Evolutionary conservation across 768 basidiomycete species (phyloP).

Genomic region (Kwoniella bestiolae): DNA sequence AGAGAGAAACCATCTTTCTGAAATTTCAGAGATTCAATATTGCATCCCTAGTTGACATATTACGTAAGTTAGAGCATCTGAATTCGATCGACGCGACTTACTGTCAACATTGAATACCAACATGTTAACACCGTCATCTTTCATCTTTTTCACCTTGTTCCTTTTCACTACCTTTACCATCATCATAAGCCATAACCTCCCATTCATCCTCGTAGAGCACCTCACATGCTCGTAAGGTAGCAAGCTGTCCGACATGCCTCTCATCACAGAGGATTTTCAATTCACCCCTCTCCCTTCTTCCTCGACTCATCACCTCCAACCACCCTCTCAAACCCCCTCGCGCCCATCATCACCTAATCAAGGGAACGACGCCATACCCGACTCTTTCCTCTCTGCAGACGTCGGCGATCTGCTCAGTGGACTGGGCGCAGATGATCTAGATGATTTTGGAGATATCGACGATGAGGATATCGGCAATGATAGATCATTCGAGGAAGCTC

Average conservation of each 20-base stretch:
- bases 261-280: not conserved
- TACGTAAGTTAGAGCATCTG: conserved; percentile 1
- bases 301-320: not conserved
- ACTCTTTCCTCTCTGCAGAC: conserved; percentile 6
- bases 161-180: not conserved
- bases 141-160: not conserved
- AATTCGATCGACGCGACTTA: conserved; percentile 5
- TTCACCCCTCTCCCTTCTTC: conserved; percentile 2
- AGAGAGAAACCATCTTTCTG: no score
- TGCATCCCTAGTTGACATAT: not conserved
- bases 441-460: conserved; percentile 38
- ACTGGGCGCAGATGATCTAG: conserved; percentile 39
- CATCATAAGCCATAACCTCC: not conserved
- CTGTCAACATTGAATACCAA: not conserved
- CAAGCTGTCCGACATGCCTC: not conserved
- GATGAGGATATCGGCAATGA: conserved; percentile 10
- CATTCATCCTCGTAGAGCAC: not conserved
- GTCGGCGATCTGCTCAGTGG: conserved; percentile 39
- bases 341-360: not conserved
- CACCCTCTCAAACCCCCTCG: not conserved
- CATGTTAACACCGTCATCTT: conserved; percentile 17
- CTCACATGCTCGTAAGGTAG: not conserved
- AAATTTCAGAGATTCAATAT: not conserved
- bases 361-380: conserved; percentile 4
- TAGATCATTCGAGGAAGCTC: conserved; percentile 19